Percentiles rank a stretch among this genome's conserved stretches.
These are phyloP conservation scores for Teratosphaeria nubilosa DNA, from an alignment of 2,329 filamentous ascomycete species.

Conservation along the genomic window DNA sequence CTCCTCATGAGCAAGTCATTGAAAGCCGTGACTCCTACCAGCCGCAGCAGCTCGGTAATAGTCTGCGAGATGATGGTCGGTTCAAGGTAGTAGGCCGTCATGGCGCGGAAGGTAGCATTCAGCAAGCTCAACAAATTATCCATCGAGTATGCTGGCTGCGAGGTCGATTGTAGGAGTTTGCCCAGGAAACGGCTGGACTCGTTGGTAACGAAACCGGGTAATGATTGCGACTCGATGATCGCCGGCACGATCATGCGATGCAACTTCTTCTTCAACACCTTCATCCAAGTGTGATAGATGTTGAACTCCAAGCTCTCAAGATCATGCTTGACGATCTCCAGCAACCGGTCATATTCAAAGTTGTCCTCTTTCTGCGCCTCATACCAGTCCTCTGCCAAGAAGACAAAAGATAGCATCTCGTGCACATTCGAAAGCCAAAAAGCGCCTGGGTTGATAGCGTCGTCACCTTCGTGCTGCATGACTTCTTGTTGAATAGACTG, in stretches of 20 bases:
- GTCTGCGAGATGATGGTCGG: conserved; percentile 94
- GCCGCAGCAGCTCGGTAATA: conserved; percentile 79
- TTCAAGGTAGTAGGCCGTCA: conserved; percentile 97
- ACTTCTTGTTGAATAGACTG: conserved; percentile 99
- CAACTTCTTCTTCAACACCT: conserved; percentile 97
- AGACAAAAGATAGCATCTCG: conserved; percentile 99
- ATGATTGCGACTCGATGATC: conserved; percentile 96
- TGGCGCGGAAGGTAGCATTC: conserved; percentile 95
- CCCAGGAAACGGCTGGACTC: conserved; percentile 97
- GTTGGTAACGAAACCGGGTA: conserved; percentile 96
- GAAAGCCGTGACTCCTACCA: conserved; percentile 96
- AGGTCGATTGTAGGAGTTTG: conserved; percentile 87
- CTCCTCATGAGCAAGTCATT: conserved; percentile 96
- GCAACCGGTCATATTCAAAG: conserved; percentile 91
- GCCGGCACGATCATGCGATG: conserved; percentile 99
- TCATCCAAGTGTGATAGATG: conserved; percentile 99
- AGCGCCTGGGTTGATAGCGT: conserved; percentile 90
- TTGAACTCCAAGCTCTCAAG: conserved; percentile 98
- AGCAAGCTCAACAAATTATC: conserved; percentile 91
- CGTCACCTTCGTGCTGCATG: conserved; percentile 96
- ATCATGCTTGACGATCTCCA: conserved; percentile 99
- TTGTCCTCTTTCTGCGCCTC: conserved; percentile 99
- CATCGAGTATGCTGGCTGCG: conserved; percentile 95
- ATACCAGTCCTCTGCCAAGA: conserved; percentile 98
- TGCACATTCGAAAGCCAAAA: conserved; percentile 99